These are phyloP conservation scores for Sarocladium strictum DNA, from an alignment of 2,329 filamentous ascomycete species.

Conservation along the genomic window DNA sequence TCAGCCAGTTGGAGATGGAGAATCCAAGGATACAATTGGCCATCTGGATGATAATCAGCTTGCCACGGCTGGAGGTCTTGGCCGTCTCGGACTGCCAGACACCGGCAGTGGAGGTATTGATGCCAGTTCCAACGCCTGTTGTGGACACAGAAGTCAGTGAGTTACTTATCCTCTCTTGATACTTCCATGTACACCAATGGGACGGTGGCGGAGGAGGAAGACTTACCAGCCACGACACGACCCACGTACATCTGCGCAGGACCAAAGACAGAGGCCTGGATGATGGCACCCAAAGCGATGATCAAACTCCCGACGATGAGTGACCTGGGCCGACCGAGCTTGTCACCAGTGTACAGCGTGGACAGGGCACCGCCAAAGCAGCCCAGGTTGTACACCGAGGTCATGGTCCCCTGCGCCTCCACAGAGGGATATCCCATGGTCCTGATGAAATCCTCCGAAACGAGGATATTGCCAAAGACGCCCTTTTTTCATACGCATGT, in stretches of 20 bases:
- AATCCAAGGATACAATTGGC: slow-evolving; percentile 26
- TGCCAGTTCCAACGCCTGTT: slow-evolving; percentile 37
- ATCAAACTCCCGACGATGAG: slow-evolving; percentile 21
- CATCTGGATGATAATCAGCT: slow-evolving; percentile 26
- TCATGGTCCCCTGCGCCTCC: slow-evolving; percentile 11
- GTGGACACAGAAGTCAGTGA: neutral
- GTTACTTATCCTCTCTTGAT: neutral
- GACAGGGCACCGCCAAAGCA: slow-evolving; percentile 41
- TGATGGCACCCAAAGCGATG: slow-evolving; percentile 11
- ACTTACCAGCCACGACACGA: slow-evolving; percentile 14
- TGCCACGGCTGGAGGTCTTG: slow-evolving; percentile 23
- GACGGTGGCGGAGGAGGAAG: neutral
- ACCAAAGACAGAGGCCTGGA: slow-evolving; percentile 13
- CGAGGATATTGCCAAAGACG: slow-evolving; percentile 24
- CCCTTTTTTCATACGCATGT: slow-evolving; percentile 16
- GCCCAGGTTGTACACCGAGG: slow-evolving; percentile 39
- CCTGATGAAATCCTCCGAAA: slow-evolving; percentile 19
- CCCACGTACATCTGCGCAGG: slow-evolving; percentile 22
- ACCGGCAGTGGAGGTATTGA: slow-evolving; percentile 30
- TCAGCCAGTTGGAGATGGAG: slow-evolving; percentile 32
- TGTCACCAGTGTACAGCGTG: slow-evolving; percentile 33
- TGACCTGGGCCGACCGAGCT: slow-evolving; percentile 34
- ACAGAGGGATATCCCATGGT: slow-evolving; percentile 14
- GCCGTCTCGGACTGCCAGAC: slow-evolving; percentile 33
- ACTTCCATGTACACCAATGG: neutral